A percentile compares a stretch with the other conserved stretches of the same genome.
Conservation (phyloP, 306 rosid species). For the Cicer cuneatum region DNA sequence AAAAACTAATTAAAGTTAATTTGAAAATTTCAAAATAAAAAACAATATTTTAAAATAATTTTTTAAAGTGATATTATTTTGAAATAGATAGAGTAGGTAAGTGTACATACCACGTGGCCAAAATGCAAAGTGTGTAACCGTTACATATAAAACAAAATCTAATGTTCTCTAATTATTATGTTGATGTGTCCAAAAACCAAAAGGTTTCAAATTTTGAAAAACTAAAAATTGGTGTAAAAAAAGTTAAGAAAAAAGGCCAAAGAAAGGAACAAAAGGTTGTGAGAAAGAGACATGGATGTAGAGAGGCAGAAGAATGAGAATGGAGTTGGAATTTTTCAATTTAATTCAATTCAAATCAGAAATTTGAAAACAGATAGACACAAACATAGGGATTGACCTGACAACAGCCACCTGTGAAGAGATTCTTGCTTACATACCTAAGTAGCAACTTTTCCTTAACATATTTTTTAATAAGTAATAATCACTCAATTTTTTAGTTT, state of each 20-base stretch:
- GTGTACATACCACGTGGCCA: slow-evolving; percentile 32
- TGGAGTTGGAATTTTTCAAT: slow-evolving; percentile 6
- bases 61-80: no score
- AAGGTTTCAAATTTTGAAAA: slow-evolving; percentile 50
- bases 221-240: neutral
- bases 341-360: slow-evolving; percentile 6
- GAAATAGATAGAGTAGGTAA: no score
- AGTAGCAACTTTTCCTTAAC: neutral
- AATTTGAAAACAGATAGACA: slow-evolving; percentile 51
- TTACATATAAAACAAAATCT: slow-evolving; percentile 54
- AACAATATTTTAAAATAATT: no score
- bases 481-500: neutral
- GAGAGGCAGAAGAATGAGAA: neutral
- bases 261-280: slow-evolving; percentile 37
- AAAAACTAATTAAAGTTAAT: no score
- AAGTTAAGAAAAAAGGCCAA: slow-evolving; percentile 29
- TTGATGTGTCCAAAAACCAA: neutral
- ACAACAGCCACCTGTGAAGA: slow-evolving; percentile 23
- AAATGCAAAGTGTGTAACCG: slow-evolving; percentile 52
- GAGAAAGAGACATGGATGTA: slow-evolving; percentile 41
- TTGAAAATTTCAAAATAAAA: no score
- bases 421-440: slow-evolving; percentile 5
- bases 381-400: slow-evolving; percentile 7
- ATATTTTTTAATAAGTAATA: neutral
- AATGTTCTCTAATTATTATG: slow-evolving; percentile 1